Percentiles rank a stretch among this genome's conserved stretches.
These are phyloP conservation scores for Tulasnella sp. DNA, from an alignment of 768 basidiomycete genomes.

Conservation along the genomic window DNA sequence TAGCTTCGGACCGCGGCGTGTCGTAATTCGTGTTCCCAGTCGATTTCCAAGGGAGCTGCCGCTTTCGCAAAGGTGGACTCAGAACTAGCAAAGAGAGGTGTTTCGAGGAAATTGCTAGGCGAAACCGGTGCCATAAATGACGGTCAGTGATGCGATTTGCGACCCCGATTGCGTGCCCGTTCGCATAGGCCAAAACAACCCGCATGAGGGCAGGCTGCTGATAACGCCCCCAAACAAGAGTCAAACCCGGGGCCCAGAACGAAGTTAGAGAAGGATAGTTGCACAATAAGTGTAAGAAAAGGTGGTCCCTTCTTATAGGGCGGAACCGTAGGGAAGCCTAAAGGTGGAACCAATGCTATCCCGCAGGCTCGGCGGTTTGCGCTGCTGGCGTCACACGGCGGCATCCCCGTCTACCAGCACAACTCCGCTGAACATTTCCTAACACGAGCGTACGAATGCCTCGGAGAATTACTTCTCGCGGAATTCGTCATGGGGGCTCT, in stretches of 20 bases:
- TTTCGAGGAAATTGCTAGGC: neutral
- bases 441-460: neutral
- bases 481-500: neutral
- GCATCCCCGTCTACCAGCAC: neutral
- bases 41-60: neutral
- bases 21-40: conserved; percentile 1
- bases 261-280: neutral
- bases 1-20: conserved; percentile 8
- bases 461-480: neutral
- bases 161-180: conserved; percentile 11
- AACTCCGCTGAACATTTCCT: neutral
- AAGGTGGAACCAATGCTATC: neutral
- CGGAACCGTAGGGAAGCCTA: neutral
- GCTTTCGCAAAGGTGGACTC: neutral
- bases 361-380: neutral
- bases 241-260: neutral
- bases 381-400: neutral
- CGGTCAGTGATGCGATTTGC: conserved; percentile 5
- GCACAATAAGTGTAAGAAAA: neutral
- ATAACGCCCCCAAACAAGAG: neutral
- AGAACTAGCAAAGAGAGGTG: neutral
- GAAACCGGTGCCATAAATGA: conserved; percentile 5
- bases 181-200: conserved; percentile 2
- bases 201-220: neutral
- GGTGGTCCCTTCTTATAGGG: neutral